Evolutionary conservation across 2,329 filamentous ascomycete species (phyloP), one percentile per base, ranked within the genome.

Genomic region (Pseudohalonectria lignicola): DNA sequence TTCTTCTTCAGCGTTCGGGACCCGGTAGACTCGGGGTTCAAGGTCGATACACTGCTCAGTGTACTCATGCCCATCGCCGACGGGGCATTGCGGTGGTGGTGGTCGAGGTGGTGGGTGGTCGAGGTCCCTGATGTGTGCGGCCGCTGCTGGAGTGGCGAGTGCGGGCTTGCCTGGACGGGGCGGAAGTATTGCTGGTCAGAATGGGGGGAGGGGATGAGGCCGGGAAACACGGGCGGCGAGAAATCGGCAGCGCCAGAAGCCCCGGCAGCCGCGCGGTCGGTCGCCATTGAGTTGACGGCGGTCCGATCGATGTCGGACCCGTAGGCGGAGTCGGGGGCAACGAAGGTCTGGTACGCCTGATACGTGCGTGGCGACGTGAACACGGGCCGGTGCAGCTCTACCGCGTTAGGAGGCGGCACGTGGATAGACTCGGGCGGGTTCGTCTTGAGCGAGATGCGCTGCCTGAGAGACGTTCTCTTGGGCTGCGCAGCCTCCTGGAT

Each of bases 71-170:
- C 70, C 53, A 71, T 64, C 3, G 66, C 62, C 2, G 71, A 74
- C 3, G 70, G 70, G 10, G 64, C 66, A 41, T 70, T 67, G 10
- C 67, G 64, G 21, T 63, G 52, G 21, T 69, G 64, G 2, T 54
- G 47, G n/a, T n/a, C n/a, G 8, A 59, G 49, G 25, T 62, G 57
- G 34, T 34, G 53, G 39, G 49, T 61, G 42, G 43, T 47, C 34
- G 57, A 45, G 1, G 56, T 55, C 21, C 63, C 66, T 2, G 73
- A 63, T 15, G 66, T 79, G 55, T 71, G 74, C 20, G 69, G 73
- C 23, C 67, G 60, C 49, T 73, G 74, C 52, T 79, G 76, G 2
- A 80, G 56, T 11, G 76, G 76, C 5, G 76, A 80, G 46, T 80
- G 70, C 4, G 76, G 76, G 32, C 69, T 77, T 12, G 76, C 76